Conservation (phyloP, 371 early-diverging fungal species). For the Zychaea mexicana region DNA sequence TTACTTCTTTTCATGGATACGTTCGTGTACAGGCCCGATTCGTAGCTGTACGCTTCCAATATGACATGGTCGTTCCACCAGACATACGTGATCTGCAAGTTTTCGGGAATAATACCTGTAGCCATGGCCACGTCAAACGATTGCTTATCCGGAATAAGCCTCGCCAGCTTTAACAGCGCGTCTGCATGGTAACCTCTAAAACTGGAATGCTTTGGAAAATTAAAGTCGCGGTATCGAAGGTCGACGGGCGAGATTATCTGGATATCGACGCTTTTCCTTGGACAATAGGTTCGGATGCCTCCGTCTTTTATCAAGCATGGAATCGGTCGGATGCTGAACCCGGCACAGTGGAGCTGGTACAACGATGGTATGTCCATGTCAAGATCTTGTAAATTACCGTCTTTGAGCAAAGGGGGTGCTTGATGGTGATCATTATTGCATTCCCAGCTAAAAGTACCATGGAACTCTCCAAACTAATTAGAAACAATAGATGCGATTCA, state of each 20-base stretch:
- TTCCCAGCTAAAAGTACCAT: neutral
- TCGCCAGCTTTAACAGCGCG: neutral
- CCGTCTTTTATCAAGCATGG: neutral
- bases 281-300: neutral
- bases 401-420: neutral
- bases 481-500: too few relatives aligned
- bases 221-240: neutral
- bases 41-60: neutral
- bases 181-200: conserved; percentile 1
- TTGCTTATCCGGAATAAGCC: neutral
- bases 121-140: neutral
- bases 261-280: neutral
- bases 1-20: neutral
- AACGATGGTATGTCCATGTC: neutral
- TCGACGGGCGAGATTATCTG: neutral
- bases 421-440: neutral
- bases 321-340: neutral
- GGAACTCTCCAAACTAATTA: neutral
- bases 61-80: conserved; percentile 8
- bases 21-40: too few relatives aligned
- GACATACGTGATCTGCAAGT: neutral
- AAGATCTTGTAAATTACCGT: neutral
- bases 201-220: neutral
- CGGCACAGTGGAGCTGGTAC: neutral
- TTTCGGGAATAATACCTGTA: conserved; percentile 1